Evolutionary conservation across 495 filamentous ascomycete species (phyloP), one percentile per base, ranked within the genome.

Genomic region (Extremus antarcticus): DNA sequence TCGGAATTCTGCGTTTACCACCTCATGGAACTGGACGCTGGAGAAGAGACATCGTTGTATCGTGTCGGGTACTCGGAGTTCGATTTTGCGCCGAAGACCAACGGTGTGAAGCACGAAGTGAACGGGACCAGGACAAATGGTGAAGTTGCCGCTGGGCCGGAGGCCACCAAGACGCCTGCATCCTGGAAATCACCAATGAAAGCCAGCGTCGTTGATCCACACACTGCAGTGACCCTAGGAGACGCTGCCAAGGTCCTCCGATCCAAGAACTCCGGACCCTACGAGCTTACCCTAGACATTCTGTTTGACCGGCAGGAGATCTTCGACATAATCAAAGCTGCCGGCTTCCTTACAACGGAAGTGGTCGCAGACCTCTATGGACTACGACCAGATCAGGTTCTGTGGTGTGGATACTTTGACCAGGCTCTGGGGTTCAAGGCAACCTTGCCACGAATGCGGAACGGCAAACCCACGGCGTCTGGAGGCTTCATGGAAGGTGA

Each of bases 211-310:
- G 29, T 35, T 13, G 13, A 35, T 13, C 29, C 29, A 13, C 29
- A 35, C 29, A 35, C 29, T 13, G 29, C 29, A 4, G 7, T 4
- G 7, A 35, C 29, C 29, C 29, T 35, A 4, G 29, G 29, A 4
- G 29, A 35, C 29, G 29, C 29, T 13, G 29, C 29, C 29, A 35
- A 35, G 29, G 13, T 35, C 29, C 19, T 45, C 41, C 41, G 41
- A 45, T 45, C 19, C 16, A 45, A 45, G 41, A 45, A 45, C 41
- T n/a, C 41, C 41, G 41, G 41, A n/a, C 41, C 41, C 41, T 45
- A 17, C 41, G 41, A 45, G 17, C 8, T 45, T 7, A 45, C 41
- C n/a, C 17, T 45, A 7, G 41, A 45, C 41, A 45, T 45, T n/a
- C 7, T 45, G 41, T 45, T 45, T 17, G 15, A n/a, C 17, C 16